Conservation (phyloP, 129 eudicot species). For the Tagetes erecta region DNA sequence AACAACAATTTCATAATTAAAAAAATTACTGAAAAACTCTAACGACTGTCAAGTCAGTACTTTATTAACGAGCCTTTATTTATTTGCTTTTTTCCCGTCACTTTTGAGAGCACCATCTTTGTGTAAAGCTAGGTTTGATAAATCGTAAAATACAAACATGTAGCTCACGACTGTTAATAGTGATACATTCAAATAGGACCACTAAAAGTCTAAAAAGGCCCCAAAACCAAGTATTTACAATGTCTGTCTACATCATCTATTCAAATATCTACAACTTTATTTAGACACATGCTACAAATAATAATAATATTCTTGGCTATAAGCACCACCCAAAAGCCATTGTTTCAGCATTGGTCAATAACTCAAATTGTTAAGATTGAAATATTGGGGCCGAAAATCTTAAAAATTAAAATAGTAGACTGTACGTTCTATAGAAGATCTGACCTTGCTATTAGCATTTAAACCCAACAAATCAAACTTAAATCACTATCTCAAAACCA, state of each 20-base stretch:
- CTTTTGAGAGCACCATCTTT: not conserved
- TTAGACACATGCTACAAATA: conserved; percentile 1
- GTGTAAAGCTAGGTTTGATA: not conserved
- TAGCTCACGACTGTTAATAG: not conserved
- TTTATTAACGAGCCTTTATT: not conserved
- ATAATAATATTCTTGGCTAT: conserved; percentile 10
- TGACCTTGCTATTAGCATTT: too few species aligned
- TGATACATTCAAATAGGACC: conserved; percentile 13
- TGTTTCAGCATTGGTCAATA: not conserved
- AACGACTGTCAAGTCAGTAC: not conserved
- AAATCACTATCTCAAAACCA: too few species aligned
- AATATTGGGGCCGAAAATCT: not conserved
- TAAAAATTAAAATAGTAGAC: too few species aligned
- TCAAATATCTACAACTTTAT: conserved; percentile 18
- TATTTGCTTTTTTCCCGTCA: not conserved
- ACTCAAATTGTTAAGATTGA: not conserved
- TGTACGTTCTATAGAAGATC: too few species aligned
- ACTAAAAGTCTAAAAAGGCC: conserved; percentile 15
- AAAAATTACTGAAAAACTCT: not conserved
- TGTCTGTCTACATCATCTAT: conserved; percentile 20
- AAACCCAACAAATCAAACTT: too few species aligned
- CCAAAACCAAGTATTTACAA: conserved; percentile 21
- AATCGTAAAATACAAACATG: not conserved
- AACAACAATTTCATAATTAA: not conserved
- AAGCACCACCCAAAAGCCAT: conserved; percentile 3